phyloP scores from a whole-genome alignment of 1,139 yeast genomes.

The Yarrowia galli region DNA sequence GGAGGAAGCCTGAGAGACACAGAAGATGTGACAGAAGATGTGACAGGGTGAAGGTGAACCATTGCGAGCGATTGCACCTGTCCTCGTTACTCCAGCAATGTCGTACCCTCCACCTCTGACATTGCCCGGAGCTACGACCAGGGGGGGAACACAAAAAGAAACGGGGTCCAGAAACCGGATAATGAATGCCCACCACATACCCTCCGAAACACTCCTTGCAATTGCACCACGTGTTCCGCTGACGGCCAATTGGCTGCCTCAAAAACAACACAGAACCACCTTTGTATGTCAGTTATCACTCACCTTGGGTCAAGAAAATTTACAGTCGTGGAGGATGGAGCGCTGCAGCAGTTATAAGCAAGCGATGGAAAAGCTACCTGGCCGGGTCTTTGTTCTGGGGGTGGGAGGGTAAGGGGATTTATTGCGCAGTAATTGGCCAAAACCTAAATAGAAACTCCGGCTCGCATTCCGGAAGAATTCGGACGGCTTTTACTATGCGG shows the following conservation, averaged over 20 bases:
- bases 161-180: neutral
- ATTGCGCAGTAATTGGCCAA: slow-evolving; percentile 38
- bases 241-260: too few relatives aligned
- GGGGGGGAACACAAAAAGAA: neutral
- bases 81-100: too few relatives aligned
- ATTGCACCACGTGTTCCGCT: neutral
- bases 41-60: too few relatives aligned
- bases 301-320: slow-evolving; percentile 37
- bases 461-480: slow-evolving; percentile 36
- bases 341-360: slow-evolving; percentile 39
- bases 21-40: too few relatives aligned
- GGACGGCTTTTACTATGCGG: slow-evolving; percentile 31
- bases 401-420: slow-evolving; percentile 37
- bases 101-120: neutral
- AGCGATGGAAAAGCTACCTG: slow-evolving; percentile 35
- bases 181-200: neutral
- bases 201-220: too few relatives aligned
- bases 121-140: slow-evolving; percentile 11
- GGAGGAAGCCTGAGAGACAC: too few relatives aligned
- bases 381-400: slow-evolving; percentile 35
- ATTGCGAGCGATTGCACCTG: too few relatives aligned
- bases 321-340: slow-evolving; percentile 37
- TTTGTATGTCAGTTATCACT: slow-evolving; percentile 1
- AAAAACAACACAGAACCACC: too few relatives aligned
- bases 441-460: slow-evolving; percentile 38